These are phyloP conservation scores for Mycena rebaudengoi DNA, from an alignment of 768 basidiomycete genomes.

Conservation along the genomic window DNA sequence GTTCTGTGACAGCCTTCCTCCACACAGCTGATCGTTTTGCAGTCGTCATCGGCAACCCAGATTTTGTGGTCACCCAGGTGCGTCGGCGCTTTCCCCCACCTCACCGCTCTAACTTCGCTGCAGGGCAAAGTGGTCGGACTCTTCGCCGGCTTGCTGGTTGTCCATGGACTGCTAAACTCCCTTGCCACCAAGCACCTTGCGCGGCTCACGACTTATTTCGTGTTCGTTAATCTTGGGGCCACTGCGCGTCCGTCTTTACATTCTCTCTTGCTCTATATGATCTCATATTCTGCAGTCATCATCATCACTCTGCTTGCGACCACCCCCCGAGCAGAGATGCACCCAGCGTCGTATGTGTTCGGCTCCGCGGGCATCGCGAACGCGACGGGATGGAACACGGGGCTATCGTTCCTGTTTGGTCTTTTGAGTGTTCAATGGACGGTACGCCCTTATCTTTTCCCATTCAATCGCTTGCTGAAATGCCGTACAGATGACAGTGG, in stretches of 20 bases:
- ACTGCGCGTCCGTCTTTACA: slow-evolving; percentile 60
- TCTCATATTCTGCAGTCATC: slow-evolving; percentile 62
- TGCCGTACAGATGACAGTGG: slow-evolving; percentile 64
- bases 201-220: slow-evolving; percentile 75
- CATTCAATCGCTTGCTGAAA: slow-evolving; percentile 10
- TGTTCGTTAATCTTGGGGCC: slow-evolving; percentile 88
- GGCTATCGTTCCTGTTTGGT: slow-evolving; percentile 86
- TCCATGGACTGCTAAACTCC: slow-evolving; percentile 85
- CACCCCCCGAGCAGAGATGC: slow-evolving; percentile 80
- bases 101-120: neutral
- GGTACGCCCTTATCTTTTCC: slow-evolving; percentile 47
- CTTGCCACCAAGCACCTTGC: slow-evolving; percentile 81
- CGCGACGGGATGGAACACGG: slow-evolving; percentile 79
- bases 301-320: slow-evolving; percentile 85
- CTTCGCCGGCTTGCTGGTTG: slow-evolving; percentile 75
- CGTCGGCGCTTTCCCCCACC: neutral
- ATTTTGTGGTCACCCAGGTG: slow-evolving; percentile 66
- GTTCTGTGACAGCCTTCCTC: neutral
- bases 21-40: slow-evolving; percentile 7
- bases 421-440: slow-evolving; percentile 90
- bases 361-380: slow-evolving; percentile 79
- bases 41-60: slow-evolving; percentile 45
- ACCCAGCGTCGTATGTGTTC: slow-evolving; percentile 82
- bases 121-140: slow-evolving; percentile 81
- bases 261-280: neutral